These are phyloP conservation scores for Zygoascus sp. DNA, from an alignment of 1,139 yeast genomes.

Conservation along the genomic window DNA sequence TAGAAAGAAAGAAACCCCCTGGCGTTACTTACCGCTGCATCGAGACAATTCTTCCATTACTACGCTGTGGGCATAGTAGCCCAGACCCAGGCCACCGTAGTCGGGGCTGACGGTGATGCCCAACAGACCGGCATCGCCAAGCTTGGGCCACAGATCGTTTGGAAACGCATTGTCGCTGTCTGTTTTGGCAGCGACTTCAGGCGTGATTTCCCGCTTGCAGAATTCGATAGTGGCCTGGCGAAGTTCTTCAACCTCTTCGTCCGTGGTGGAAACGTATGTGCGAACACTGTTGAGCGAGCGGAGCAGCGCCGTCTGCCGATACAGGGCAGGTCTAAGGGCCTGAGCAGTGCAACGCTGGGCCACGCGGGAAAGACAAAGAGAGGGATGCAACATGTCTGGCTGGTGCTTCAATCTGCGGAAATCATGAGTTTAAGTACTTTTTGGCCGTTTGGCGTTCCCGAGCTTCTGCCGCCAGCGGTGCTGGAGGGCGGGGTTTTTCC, in stretches of 20 bases:
- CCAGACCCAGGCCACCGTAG: slow-evolving; percentile 34
- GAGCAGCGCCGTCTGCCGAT: background rate
- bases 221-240: slow-evolving; percentile 33
- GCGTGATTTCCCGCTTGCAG: slow-evolving; percentile 31
- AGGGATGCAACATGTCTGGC: too few relatives aligned
- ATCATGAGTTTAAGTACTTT: background rate
- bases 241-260: slow-evolving; percentile 28
- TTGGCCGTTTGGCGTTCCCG: background rate
- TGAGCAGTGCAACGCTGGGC: background rate
- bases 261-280: slow-evolving; percentile 5
- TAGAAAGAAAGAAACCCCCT: too few relatives aligned
- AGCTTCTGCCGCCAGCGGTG: background rate
- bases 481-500: background rate
- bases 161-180: slow-evolving; percentile 33
- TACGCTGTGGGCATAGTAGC: slow-evolving; percentile 34
- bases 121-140: slow-evolving; percentile 35
- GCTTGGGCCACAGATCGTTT: slow-evolving; percentile 34
- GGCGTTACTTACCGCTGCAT: slow-evolving; percentile 26
- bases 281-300: too few relatives aligned
- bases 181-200: slow-evolving; percentile 30
- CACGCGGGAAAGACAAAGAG: background rate
- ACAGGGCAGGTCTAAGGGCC: background rate
- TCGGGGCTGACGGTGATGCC: slow-evolving; percentile 36
- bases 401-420: background rate
- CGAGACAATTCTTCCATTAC: slow-evolving; percentile 36